Base-by-base conservation (phyloP, 2,329 filamentous ascomycete species). In the Alternaria burnsii region DNA sequence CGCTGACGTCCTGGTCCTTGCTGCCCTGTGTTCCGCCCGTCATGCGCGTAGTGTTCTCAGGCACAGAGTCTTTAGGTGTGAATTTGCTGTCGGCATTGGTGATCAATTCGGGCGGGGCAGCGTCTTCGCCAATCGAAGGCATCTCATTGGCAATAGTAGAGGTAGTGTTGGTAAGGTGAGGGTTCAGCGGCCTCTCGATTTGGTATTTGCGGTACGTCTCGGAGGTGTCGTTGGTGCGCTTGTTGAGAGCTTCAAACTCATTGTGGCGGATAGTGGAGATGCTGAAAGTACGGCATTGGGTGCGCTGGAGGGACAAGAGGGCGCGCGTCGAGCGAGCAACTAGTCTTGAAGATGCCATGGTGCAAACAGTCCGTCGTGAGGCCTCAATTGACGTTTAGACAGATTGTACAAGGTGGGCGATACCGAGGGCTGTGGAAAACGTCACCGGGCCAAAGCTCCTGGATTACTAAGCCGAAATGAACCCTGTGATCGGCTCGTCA, bases 21-120 rank as follows among this genome's bases (percentile, higher is more conserved):
- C 79, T 80, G 56, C 82, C 77, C 76, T 89, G 87, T 12, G 85
- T 86, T 47, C 86, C 87, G 30, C 88, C 88, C 0, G 87, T 90
- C 85, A 89, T 89, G 62, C 85, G 82, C 73, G 89, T 84, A 9
- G 87, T 88, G 72, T 87, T 89, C 70, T 88, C 85, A 0, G 87
- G 86, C 51, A 85, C 82, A 2, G 85, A 82, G 74, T 89, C 87
- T 68, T 86, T 86, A 43, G 87, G 87, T 10, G 78, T 76, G 73
- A 86, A 89, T 51, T 85, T 79, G 16, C 81, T 78, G 67, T 89
- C 85, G 53, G 84, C 83, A 20, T 83, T 84, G 67, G 81, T 84
- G 65, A 89, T 76, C 61, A 90, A 72, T 75, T 90, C 88, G 3
- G 88, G 88, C 10, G 88, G 87, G 26, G 85, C 72, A 14, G 82